Evolutionary conservation across 306 rosid genomes (phyloP).

Genomic region (Calophaca sinica): DNA sequence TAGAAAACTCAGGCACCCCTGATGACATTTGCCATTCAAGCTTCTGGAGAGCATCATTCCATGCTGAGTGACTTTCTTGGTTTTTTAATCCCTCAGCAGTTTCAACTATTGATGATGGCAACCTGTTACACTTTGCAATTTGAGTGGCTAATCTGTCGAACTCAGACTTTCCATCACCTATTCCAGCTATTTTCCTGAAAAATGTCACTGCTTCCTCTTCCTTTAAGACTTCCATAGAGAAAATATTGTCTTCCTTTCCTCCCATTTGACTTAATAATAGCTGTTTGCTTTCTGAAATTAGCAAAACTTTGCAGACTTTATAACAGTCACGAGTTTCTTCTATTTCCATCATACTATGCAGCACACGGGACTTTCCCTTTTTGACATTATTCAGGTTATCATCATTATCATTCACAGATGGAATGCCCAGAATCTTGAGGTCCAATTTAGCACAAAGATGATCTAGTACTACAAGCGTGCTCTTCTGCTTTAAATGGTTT

Average conservation of each 20-base stretch:
- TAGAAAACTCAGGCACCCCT: conserved; percentile 9
- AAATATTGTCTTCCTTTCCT: not conserved
- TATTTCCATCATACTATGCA: not conserved
- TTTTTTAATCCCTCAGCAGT: conserved; percentile 20
- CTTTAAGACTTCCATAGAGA: not conserved
- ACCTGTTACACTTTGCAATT: conserved; percentile 32
- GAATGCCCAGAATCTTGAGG: conserved; percentile 38
- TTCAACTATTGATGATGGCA: conserved; percentile 34
- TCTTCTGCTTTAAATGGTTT: not conserved
- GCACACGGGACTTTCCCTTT: not conserved
- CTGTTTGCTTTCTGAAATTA: conserved; percentile 32
- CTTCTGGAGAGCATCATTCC: not conserved
- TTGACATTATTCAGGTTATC: not conserved
- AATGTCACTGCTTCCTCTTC: conserved; percentile 3
- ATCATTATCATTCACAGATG: not conserved
- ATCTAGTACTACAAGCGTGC: conserved; percentile 26
- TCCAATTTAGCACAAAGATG: conserved; percentile 20
- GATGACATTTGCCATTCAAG: not conserved
- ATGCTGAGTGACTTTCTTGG: not conserved
- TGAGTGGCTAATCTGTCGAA: not conserved
- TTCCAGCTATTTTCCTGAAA: conserved; percentile 31
- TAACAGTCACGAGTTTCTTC: not conserved
- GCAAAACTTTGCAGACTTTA: conserved; percentile 40
- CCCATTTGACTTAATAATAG: conserved; percentile 30
- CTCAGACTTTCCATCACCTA: not conserved